Conservation (phyloP, 148 eudicot species). For the Hydrangea macrophylla region DNA sequence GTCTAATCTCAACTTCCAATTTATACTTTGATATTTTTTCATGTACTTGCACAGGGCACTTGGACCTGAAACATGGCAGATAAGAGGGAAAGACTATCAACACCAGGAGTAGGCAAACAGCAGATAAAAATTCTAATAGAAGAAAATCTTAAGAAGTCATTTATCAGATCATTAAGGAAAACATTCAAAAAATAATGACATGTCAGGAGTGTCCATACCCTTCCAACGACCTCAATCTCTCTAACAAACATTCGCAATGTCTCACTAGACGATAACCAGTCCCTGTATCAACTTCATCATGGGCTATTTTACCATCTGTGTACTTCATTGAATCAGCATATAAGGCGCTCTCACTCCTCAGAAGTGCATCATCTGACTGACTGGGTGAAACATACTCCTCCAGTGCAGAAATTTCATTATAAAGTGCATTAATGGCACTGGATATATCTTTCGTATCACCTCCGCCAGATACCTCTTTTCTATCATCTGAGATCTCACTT, state of each 20-base stretch:
- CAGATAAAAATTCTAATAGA: background rate
- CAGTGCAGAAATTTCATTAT: slow-evolving; percentile 23
- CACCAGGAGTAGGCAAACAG: background rate
- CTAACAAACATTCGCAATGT: slow-evolving; percentile 60
- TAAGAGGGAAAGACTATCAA: background rate
- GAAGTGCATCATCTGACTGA: slow-evolving; percentile 16
- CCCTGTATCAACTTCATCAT: slow-evolving; percentile 27
- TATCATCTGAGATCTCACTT: slow-evolving; percentile 13
- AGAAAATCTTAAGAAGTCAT: background rate
- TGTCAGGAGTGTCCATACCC: slow-evolving; percentile 37
- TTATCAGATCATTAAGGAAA: background rate
- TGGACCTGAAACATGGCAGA: slow-evolving; percentile 38
- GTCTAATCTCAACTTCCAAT: slow-evolving; percentile 73
- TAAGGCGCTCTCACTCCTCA: slow-evolving; percentile 19
- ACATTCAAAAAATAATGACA: background rate
- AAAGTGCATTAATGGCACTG: slow-evolving; percentile 13
- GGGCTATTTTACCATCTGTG: slow-evolving; percentile 20
- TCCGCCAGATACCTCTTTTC: slow-evolving; percentile 9
- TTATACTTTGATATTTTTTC: slow-evolving; percentile 44
- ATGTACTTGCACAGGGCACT: slow-evolving; percentile 27
- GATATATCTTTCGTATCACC: slow-evolving; percentile 24
- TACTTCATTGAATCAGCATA: slow-evolving; percentile 24
- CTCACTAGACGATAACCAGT: slow-evolving; percentile 40
- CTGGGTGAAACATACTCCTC: slow-evolving; percentile 20
- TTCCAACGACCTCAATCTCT: slow-evolving; percentile 48